Base-by-base conservation (phyloP, 2,329 filamentous ascomycete genomes). In the Coccinonectria pachysandricola region DNA sequence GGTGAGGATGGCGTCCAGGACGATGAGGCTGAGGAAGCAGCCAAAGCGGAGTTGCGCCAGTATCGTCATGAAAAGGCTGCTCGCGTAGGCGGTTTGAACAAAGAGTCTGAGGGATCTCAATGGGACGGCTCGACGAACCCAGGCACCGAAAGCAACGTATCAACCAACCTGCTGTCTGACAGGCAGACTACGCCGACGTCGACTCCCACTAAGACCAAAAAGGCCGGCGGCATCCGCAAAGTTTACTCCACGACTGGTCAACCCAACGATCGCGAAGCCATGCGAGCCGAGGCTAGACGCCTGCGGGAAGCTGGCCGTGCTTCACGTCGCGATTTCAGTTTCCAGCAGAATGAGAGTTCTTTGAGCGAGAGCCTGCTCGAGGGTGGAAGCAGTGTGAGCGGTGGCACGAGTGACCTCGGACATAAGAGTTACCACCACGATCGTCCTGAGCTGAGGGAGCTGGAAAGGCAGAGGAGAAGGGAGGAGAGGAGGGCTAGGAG, bases 61-160 rank as follows among this genome's bases (percentile, higher is more conserved):
- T 96, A 96, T 62, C 81, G 87, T 13, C 70, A 85, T 48, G 88
- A 96, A 59, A 83, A 79, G 52, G 64, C 85, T 2, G 88, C 88
- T 1, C 71, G 81, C 26, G 86, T 96, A 2, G 88, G 88, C 18
- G 88, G 88, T 12, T 62, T 96, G 53, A 96, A 96, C 58, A 77
- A 79, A 44, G 67, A 80, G 40, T 68, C 77, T 21, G 88, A 95
- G 42, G 81, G 78, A 34, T 81, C 75, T 33, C 64, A 73, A 39
- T 93, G 84, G 68, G 82, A 92, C 49, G 83, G 82, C 22, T 71
- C 65, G 8, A 73, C 68, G 11, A 75, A 71, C 53, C 79, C 78
- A 24, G 41, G 41, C 21, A 75, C 78, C 39, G 71, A 69, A 47
- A 76, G 75, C 17, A 69, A 64, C n/a, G 72, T 75, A 19, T 69